Evolutionary conservation across 2,329 filamentous ascomycete species (phyloP).

Genomic region (Chaetomium strumarium): DNA sequence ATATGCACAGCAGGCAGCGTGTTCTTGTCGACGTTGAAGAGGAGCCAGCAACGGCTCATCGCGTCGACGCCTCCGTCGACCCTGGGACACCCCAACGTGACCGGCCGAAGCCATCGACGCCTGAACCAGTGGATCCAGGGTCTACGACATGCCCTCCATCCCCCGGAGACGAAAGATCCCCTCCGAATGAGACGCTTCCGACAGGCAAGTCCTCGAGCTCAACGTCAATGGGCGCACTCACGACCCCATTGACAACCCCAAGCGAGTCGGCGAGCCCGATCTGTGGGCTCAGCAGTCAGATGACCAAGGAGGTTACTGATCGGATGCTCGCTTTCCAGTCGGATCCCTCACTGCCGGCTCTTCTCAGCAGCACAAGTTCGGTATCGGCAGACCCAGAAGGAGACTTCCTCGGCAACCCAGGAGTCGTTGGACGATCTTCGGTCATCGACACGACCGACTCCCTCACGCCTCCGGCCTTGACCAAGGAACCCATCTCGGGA

Average conservation of each 20-base stretch:
- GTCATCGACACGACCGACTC: conserved; percentile 49
- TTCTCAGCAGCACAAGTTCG: conserved; percentile 59
- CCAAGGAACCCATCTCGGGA: conserved; percentile 40
- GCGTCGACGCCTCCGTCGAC: conserved; percentile 28
- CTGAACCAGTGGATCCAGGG: conserved; percentile 31
- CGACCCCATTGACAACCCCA: conserved; percentile 50
- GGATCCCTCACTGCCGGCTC: conserved; percentile 57
- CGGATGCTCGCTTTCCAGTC: conserved; percentile 52
- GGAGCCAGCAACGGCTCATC: conserved; percentile 44
- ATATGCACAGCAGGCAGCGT: conserved; percentile 36
- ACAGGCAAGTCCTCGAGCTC: conserved; percentile 48
- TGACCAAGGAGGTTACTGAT: conserved; percentile 39
- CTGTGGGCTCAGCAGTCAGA: conserved; percentile 33
- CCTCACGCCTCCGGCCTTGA: conserved; percentile 47
- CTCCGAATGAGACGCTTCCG: conserved; percentile 34
- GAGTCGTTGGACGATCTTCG: conserved; percentile 38
- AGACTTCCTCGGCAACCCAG: conserved; percentile 50
- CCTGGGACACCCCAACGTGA: conserved; percentile 31
- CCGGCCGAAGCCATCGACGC: conserved; percentile 34
- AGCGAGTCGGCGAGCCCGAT: conserved; percentile 48
- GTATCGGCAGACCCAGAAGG: conserved; percentile 58
- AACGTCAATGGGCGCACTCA: conserved; percentile 43
- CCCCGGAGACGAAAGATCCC: conserved; percentile 38
- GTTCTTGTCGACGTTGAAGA: conserved; percentile 35
- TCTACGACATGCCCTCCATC: conserved; percentile 40